Percentiles rank a stretch among this genome's conserved stretches.
Conservation (phyloP, 1,139 yeast genomes). For the Lodderomyces jiufengensis region DNA sequence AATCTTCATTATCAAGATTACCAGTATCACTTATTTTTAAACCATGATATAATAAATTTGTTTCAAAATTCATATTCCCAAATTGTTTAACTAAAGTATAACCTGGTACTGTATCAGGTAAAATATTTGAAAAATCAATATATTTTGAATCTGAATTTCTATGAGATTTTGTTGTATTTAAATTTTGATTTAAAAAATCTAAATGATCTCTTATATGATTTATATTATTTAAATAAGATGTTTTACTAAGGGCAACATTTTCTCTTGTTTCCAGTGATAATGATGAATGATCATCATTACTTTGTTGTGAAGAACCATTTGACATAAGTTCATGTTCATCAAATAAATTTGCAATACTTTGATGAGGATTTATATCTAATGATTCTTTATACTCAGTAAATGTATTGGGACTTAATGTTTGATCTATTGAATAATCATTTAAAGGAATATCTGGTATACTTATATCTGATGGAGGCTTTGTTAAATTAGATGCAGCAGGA, state of each 20-base stretch:
- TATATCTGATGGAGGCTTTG: slow-evolving; percentile 3
- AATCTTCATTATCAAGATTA: background rate
- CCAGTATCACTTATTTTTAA: slow-evolving; percentile 7
- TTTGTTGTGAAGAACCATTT: slow-evolving; percentile 5
- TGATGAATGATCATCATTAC: slow-evolving; percentile 4
- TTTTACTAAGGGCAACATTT: slow-evolving; percentile 9
- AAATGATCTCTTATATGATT: slow-evolving; percentile 23
- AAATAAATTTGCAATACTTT: slow-evolving; percentile 10
- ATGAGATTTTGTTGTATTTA: slow-evolving; percentile 8
- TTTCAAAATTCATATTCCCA: slow-evolving; percentile 13
- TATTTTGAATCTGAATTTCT: slow-evolving; percentile 9
- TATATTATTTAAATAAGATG: slow-evolving; percentile 27
- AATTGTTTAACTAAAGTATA: slow-evolving; percentile 22
- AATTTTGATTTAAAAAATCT: slow-evolving; percentile 20
- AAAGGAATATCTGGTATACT: slow-evolving; percentile 4
- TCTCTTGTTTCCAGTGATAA: slow-evolving; percentile 12
- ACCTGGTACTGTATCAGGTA: slow-evolving; percentile 22
- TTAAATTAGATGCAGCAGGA: background rate
- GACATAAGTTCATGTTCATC: slow-evolving; percentile 7
- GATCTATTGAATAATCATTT: slow-evolving; percentile 8
- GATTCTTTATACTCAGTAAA: background rate
- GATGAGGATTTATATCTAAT: slow-evolving; percentile 8
- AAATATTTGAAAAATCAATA: slow-evolving; percentile 16
- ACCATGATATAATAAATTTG: slow-evolving; percentile 21
- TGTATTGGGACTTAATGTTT: slow-evolving; percentile 8